Evolutionary conservation across 257 asterid species (phyloP).

Genomic region (Fraxinus pennsylvanica): DNA sequence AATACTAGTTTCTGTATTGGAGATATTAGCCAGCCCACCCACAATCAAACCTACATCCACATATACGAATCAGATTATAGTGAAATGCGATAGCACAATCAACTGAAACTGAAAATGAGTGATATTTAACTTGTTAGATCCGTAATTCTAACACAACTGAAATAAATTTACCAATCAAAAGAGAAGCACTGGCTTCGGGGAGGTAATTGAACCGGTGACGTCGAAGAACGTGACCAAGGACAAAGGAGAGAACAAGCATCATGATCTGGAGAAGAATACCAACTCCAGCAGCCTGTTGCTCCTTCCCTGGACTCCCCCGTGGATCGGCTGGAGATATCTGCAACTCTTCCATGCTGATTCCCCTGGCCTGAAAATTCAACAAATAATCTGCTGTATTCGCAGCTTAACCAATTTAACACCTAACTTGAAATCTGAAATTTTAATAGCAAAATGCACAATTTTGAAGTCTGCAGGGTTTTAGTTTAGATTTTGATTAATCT

Average conservation of each 20-base stretch:
- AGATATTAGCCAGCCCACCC: constrained; percentile 87
- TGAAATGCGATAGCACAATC: constrained; percentile 9
- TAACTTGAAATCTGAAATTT: too few species aligned
- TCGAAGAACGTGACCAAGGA: constrained; percentile 96
- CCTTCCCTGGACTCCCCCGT: constrained; percentile 78
- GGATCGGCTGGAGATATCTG: constrained; percentile 83
- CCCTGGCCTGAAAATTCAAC: constrained; percentile 21
- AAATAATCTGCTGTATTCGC: neutral
- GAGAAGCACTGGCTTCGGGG: constrained; percentile 99
- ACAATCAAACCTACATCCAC: constrained; percentile 76
- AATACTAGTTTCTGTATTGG: constrained; percentile 80
- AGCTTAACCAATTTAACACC: constrained; percentile 9
- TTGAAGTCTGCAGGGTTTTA: constrained; percentile 13
- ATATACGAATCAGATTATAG: constrained; percentile 25
- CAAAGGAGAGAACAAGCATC: constrained; percentile 98
- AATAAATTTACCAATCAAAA: constrained; percentile 66
- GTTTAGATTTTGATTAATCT: too few species aligned
- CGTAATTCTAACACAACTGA: neutral
- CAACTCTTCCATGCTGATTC: constrained; percentile 71
- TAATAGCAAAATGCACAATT: neutral
- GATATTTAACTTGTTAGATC: neutral
- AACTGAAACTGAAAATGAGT: constrained; percentile 8
- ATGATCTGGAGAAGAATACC: constrained; percentile 99
- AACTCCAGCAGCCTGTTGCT: constrained; percentile 98
- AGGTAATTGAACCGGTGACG: constrained; percentile 92